Evolutionary conservation across 2,329 filamentous ascomycete species (phyloP), one percentile per base, ranked within the genome.

Genomic region (Neocatenulostroma microsporum): DNA sequence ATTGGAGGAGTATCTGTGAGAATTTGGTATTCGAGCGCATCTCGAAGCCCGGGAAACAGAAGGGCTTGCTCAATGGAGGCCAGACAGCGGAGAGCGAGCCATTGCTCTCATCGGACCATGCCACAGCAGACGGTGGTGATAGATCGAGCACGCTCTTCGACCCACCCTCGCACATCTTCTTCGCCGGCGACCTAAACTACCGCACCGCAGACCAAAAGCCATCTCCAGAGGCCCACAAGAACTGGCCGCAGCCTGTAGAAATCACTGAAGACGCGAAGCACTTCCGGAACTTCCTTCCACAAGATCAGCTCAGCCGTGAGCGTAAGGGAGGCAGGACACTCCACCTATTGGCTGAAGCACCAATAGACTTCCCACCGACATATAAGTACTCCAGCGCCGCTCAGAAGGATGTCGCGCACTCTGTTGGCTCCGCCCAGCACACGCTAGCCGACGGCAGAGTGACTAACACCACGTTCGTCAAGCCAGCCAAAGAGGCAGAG

Each of bases 141-240:
- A 27, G 4, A 12, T 11, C 44, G 54, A 47, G 46, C 10, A 50
- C 39, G 21, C 76, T 96, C 38, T 95, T 88, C 66, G 76, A 74
- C 33, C 77, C 84, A 1, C 73, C 72, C 3, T 79, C 79, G 3
- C 79, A 94, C 57, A 68, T 95, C 1, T 94, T 96, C 58, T 70
- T 96, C 30, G 82, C 81, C 0, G 91, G 91, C 17, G 91, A 98
- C 60, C 73, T 98, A 42, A 98, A 98, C 68, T 98, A 98, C 63
- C 82, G 91, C 48, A 93, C 89, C 13, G 77, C 80, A 6, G 73
- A 78, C 44, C 72, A 69, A 1, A 66, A 72, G 0, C 87, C 88
- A 1, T 64, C 69, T 0, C 66, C 73, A 1, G 62, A 69, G 2
- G 78, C 84, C 34, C 56, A 68, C 52, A 33, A 64, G 5, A 61